phyloP scores from a whole-genome alignment of 805 yeast species.

The Cyberlindnera suaveolens region DNA sequence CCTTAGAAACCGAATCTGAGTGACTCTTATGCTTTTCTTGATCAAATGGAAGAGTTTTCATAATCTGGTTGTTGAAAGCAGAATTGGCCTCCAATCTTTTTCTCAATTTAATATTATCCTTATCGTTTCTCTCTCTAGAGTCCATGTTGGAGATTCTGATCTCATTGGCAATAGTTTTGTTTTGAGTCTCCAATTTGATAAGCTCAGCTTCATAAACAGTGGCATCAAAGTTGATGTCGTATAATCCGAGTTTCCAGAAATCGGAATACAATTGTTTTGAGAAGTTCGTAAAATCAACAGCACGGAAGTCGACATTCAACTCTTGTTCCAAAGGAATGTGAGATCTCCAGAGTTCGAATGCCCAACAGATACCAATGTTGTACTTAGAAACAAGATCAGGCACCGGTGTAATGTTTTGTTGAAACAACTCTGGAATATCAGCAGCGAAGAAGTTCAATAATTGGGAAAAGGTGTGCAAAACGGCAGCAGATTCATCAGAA shows the following conservation, averaged over 20 bases:
- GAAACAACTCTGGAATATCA: slow-evolving; percentile 26
- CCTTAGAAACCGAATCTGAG: slow-evolving; percentile 21
- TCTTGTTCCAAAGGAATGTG: slow-evolving; percentile 26
- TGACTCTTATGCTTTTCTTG: slow-evolving; percentile 36
- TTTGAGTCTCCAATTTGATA: slow-evolving; percentile 31
- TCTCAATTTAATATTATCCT: slow-evolving; percentile 20
- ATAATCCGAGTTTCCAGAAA: slow-evolving; percentile 71
- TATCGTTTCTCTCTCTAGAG: slow-evolving; percentile 1
- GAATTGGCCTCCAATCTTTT: slow-evolving; percentile 2
- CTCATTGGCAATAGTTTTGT: slow-evolving; percentile 31
- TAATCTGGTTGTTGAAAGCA: slow-evolving; percentile 4
- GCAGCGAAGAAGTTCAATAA: slow-evolving; percentile 47
- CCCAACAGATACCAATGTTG: slow-evolving; percentile 52
- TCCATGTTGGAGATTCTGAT: slow-evolving; percentile 14
- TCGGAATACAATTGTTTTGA: slow-evolving; percentile 41
- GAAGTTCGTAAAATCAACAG: slow-evolving; percentile 25
- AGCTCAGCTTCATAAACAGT: slow-evolving; percentile 44
- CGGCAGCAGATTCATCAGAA: slow-evolving; percentile 63
- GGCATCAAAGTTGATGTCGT: slow-evolving; percentile 57
- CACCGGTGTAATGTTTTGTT: slow-evolving; percentile 33
- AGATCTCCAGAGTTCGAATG: slow-evolving; percentile 72
- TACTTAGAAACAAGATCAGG: slow-evolving; percentile 35
- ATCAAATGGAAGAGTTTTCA: slow-evolving; percentile 8
- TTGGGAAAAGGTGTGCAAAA: slow-evolving; percentile 61
- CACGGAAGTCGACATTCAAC: slow-evolving; percentile 13